Base-by-base conservation (phyloP, 345 rosid species). In the Citrus reticulata region DNA sequence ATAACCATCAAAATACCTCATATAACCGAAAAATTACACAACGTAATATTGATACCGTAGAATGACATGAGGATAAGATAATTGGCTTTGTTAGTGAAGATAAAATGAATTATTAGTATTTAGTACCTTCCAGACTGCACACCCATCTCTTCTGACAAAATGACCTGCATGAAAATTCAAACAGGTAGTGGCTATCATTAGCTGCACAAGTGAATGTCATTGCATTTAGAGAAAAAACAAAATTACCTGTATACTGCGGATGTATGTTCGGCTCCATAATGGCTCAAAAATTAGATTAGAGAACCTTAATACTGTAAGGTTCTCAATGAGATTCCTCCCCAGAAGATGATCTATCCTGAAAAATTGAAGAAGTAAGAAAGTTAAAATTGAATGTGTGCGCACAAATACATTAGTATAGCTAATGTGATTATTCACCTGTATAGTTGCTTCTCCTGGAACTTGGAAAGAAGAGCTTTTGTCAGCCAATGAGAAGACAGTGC, bases 211-310 rank as follows among this genome's bases (percentile, higher is more conserved):
- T 39, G 37, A 29, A n/a, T 40, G 40, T 25, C 71, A 46, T 49
- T 10, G 7, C 20, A 7, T 40, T 39, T 40, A 61, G 49, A 3
- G 40, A 13, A 68, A 73, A 68, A 81, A 55, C 27, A 27, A 51
- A 34, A 68, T 74, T 83, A 90, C 96, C 90, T 90, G 98, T 55
- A 91, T 81, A 40, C 84, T 88, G 73, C 85, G 90, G 83, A 89
- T 86, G 81, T 92, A 92, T 62, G 84, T 92, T 46, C 93, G 82
- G 80, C 88, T 90, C 96, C 98, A 93, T 22, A 93, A 81, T 24
- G 94, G 96, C 86, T 92, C 94, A 81, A 93, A 60, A 93, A 40
- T 93, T 49, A 93, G 84, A 86, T 90, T 93, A 17, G 94, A 90
- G 73, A 92, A 93, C 86, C 94, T 86, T 76, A 92, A 79, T 24